Base-by-base conservation (phyloP, 768 basidiomycete species). In the Hortiboletus campestris region DNA sequence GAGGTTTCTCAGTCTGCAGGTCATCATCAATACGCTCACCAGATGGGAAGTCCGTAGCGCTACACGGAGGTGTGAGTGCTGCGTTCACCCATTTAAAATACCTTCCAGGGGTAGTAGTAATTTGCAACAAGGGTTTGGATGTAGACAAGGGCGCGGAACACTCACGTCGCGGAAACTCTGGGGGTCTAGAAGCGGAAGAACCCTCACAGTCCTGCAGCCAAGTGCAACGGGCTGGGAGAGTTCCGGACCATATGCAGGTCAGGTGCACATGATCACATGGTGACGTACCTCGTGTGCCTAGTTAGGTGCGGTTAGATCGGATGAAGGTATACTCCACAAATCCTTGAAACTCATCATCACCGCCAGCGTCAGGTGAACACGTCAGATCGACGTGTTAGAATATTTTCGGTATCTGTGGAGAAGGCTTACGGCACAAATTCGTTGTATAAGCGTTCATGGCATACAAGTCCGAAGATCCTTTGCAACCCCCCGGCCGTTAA, bases 361-460 rank as follows among this genome's bases (percentile, higher is more conserved):
- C 83, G 12, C 84, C 84, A 34, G 79, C 80, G 61, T 78, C 83
- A 85, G 55, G 43, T 19, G 22, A 35, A 53, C 13, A 42, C 25
- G 17, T 51, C 16, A 45, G 17, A 19, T 34, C 36, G 31, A 14
- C 35, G 20, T 42, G 11, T 40, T 39, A 17, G 12, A 22, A 29
- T n/a, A 29, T 1, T 9, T 47, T 43, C 19, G 31, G 40, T 13
- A 3, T 25, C 34, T 20, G 34, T 14, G 22, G 19, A 22, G 47
- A 32, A 32, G 44, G 69, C 81, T 61, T 43, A 84, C 84, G 75
- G 67, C 78, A 79, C 45, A 87, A 75, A 60, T 84, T 82, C 12
- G 84, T 86, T 6, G 85, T 85, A 65, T 88, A 87, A 0, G 85
- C 85, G 68, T 86, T 87, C 80, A 86, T 81, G 32, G 85, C 85